phyloP scores from a whole-genome alignment of 441 rosid species.

The Hura crepitans region DNA sequence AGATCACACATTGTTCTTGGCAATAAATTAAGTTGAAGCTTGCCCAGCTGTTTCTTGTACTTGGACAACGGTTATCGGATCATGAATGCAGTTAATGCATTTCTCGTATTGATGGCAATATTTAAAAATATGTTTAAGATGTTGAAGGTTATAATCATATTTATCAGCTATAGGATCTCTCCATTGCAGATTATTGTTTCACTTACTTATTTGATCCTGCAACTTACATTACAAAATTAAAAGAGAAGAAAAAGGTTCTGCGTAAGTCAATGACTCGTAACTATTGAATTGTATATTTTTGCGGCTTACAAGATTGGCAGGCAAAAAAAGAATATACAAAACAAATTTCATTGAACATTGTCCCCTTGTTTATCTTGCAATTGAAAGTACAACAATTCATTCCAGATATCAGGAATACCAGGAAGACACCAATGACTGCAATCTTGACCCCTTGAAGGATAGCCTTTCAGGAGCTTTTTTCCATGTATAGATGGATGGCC shows the following conservation, averaged over 20 bases:
- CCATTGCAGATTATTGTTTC: too few relatives aligned
- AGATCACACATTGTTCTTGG: conserved; percentile 21
- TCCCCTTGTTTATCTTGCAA: conserved; percentile 38
- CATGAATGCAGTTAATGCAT: background rate
- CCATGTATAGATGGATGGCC: conserved; percentile 79
- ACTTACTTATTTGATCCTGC: too few relatives aligned
- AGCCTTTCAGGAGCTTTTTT: conserved; percentile 35
- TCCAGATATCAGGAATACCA: conserved; percentile 95
- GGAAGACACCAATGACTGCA: conserved; percentile 97
- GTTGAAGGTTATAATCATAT: too few relatives aligned
- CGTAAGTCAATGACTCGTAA: background rate
- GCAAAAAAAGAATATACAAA: conserved; percentile 24
- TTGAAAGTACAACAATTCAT: conserved; percentile 59
- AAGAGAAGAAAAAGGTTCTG: background rate
- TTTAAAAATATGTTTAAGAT: too few relatives aligned
- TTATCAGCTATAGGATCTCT: too few relatives aligned
- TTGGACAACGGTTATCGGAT: background rate
- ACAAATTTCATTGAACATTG: conserved; percentile 11
- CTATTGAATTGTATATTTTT: background rate
- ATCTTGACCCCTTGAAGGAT: conserved; percentile 50
- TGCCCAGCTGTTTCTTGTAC: background rate
- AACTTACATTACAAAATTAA: background rate
- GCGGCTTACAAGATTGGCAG: conserved; percentile 3
- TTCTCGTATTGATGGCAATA: conserved; percentile 1
- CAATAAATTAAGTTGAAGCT: conserved; percentile 18